phyloP scores from a whole-genome alignment of 805 yeast genomes.

The Lachancea meyersii region DNA sequence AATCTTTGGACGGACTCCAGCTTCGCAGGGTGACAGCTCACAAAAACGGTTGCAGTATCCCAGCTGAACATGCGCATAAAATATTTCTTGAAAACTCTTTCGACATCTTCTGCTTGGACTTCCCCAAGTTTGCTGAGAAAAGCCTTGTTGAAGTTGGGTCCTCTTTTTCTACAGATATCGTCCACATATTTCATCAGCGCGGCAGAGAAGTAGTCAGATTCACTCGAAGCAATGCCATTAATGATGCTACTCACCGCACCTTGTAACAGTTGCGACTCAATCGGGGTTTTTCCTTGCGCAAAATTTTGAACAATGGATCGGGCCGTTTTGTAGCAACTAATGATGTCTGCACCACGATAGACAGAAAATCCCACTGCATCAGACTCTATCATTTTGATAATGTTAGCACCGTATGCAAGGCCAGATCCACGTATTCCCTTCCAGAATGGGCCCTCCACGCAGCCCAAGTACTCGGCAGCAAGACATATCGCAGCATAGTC shows the following conservation, averaged over 20 bases:
- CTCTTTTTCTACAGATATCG: conserved; percentile 60
- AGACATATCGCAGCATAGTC: conserved; percentile 68
- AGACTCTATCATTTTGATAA: conserved; percentile 53
- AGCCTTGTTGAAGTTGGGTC: conserved; percentile 52
- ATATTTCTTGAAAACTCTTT: conserved; percentile 45
- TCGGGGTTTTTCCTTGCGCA: conserved; percentile 45
- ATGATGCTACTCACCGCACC: conserved; percentile 76
- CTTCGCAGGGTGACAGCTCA: conserved; percentile 69
- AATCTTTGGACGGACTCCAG: conserved; percentile 40
- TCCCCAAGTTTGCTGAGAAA: conserved; percentile 49
- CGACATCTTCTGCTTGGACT: conserved; percentile 41
- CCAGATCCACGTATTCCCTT: conserved; percentile 93
- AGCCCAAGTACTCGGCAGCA: conserved; percentile 69
- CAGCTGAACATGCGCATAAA: conserved; percentile 60
- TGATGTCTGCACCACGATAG: conserved; percentile 79
- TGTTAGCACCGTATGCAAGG: conserved; percentile 79
- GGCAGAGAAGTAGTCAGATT: conserved; percentile 58
- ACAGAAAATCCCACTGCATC: conserved; percentile 63
- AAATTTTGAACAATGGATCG: conserved; percentile 56
- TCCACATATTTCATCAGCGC: conserved; percentile 63
- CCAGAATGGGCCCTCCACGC: conserved; percentile 97
- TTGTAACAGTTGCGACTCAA: conserved; percentile 56
- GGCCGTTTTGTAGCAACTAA: conserved; percentile 55
- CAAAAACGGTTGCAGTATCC: conserved; percentile 51
- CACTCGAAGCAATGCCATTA: conserved; percentile 59